Evolutionary conservation across 176 grass and related monocot species (phyloP).

Genomic region (Carex littledalei): DNA sequence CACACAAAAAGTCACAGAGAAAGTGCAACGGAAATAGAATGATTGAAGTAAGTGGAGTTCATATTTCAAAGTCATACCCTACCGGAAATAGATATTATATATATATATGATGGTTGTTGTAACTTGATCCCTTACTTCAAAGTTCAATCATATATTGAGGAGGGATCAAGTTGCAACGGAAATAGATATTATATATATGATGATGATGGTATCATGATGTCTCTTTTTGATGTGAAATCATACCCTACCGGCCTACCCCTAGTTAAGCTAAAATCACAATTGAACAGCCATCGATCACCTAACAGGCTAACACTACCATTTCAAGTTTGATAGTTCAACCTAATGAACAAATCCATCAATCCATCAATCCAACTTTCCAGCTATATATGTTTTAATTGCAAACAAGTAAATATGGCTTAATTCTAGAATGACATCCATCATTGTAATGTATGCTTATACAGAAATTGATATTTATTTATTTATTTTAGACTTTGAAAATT

Average conservation of each 20-base stretch:
- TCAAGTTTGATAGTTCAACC: neutral
- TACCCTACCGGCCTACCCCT: too few species aligned
- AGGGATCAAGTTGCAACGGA: too few species aligned
- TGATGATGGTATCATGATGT: neutral
- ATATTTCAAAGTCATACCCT: too few species aligned
- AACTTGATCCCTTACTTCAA: too few species aligned
- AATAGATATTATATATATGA: neutral
- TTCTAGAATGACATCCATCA: neutral
- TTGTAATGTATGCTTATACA: neutral
- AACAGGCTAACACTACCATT: too few species aligned
- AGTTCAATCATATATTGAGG: too few species aligned
- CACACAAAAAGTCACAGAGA: neutral
- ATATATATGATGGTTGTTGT: too few species aligned
- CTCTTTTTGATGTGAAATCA: neutral
- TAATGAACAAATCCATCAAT: neutral
- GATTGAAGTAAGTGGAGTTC: neutral
- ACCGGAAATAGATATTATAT: too few species aligned
- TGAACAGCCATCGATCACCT: neutral
- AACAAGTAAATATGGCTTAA: neutral
- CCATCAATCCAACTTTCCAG: neutral
- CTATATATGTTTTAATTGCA: neutral
- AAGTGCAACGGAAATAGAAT: neutral
- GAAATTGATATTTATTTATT: neutral
- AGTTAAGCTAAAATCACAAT: constrained; percentile 2
- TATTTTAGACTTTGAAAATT: too few species aligned